Percentiles rank a stretch among this genome's conserved stretches.
phyloP scores from a whole-genome alignment of 176 grass and related monocot species.

The Musa troglodytarum region DNA sequence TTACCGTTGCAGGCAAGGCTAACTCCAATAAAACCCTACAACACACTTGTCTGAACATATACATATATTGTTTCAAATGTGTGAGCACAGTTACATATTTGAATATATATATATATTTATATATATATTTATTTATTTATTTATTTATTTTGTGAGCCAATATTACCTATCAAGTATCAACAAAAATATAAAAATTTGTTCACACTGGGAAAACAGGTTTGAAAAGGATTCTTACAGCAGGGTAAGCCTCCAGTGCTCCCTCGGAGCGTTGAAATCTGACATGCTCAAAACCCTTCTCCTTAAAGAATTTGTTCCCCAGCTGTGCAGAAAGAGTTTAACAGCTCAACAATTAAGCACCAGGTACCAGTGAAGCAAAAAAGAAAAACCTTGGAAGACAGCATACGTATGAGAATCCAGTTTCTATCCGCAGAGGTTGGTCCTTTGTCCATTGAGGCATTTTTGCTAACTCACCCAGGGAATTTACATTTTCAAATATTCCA shows the following conservation, averaged over 20 bases:
- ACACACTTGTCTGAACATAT: neutral
- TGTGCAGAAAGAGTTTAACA: conserved; percentile 36
- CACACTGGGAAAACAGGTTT: neutral
- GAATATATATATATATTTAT: neutral
- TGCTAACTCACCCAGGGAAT: conserved; percentile 61
- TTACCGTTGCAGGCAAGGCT: too few relatives aligned
- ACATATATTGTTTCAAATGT: neutral
- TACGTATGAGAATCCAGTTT: conserved; percentile 94
- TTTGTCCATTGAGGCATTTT: conserved; percentile 84
- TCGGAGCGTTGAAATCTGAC: conserved; percentile 55
- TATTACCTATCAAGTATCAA: neutral
- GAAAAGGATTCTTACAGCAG: conserved; percentile 54
- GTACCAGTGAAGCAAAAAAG: neutral
- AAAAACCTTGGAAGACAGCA: conserved; percentile 9
- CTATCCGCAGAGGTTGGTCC: conserved; percentile 66
- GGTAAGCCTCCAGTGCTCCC: conserved; percentile 89
- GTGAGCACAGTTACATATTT: too few relatives aligned
- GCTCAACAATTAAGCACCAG: conserved; percentile 19
- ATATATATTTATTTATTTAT: too few relatives aligned
- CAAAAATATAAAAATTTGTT: neutral
- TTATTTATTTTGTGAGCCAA: neutral
- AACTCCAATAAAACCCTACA: too few relatives aligned
- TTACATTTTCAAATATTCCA: conserved; percentile 82
- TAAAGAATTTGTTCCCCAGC: conserved; percentile 69
- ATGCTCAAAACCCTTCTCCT: conserved; percentile 67